phyloP scores from a whole-genome alignment of 2,329 filamentous ascomycete genomes.

The Aspergillus novofumigatus region DNA sequence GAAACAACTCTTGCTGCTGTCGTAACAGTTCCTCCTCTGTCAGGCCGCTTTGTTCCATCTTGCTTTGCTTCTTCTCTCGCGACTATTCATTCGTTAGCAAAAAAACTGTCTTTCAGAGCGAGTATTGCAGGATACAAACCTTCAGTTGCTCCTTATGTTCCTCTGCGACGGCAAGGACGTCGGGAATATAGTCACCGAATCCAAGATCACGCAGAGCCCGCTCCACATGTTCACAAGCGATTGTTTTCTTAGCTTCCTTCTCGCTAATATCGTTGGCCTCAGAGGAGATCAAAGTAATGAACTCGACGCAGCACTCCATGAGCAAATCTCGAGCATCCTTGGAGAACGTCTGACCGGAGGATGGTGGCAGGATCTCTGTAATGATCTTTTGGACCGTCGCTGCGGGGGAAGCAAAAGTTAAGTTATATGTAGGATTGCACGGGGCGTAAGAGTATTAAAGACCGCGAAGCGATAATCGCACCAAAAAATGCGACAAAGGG shows the following conservation, averaged over 20 bases:
- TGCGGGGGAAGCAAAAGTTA: slow-evolving; percentile 23
- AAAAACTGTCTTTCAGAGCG: slow-evolving; percentile 1
- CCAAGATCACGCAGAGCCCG: slow-evolving; percentile 89
- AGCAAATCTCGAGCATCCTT: slow-evolving; percentile 93
- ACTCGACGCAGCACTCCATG: slow-evolving; percentile 98
- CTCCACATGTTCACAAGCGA: slow-evolving; percentile 95
- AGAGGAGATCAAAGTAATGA: slow-evolving; percentile 96
- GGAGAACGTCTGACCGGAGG: slow-evolving; percentile 77
- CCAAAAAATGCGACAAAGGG: not conserved
- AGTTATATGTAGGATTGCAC: slow-evolving; percentile 2
- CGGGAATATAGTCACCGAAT: slow-evolving; percentile 85
- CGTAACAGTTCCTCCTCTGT: slow-evolving; percentile 83
- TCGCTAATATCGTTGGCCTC: slow-evolving; percentile 99
- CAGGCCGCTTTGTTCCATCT: slow-evolving; percentile 91
- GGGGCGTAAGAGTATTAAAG: not conserved
- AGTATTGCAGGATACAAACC: slow-evolving; percentile 49
- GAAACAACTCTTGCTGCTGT: slow-evolving; percentile 89
- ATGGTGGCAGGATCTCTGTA: slow-evolving; percentile 79
- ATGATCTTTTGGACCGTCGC: slow-evolving; percentile 80
- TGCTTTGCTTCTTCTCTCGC: slow-evolving; percentile 94
- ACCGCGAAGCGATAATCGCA: not conserved
- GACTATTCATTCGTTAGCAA: slow-evolving; percentile 52
- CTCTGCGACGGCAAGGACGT: slow-evolving; percentile 78
- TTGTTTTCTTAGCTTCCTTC: slow-evolving; percentile 98
- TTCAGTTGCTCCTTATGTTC: slow-evolving; percentile 93